Base-by-base conservation (phyloP, 257 asterid genomes). In the Capsicum pubescens region DNA sequence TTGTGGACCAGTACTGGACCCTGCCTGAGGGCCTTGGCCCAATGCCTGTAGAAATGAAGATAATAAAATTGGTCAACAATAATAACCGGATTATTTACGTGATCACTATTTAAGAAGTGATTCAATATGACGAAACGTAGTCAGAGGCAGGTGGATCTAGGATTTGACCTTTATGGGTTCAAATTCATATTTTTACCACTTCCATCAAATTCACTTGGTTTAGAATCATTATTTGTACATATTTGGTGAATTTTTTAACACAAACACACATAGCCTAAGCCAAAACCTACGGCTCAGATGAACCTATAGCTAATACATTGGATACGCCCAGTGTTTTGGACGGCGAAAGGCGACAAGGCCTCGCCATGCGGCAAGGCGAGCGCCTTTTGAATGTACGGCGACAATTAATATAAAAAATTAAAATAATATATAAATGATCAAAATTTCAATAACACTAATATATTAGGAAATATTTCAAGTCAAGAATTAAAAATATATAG, bases 1-100 rank as follows among this genome's bases (percentile, higher is more conserved):
- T 86, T 90, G 95, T 71, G 90, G 88, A 79, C 91, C 91, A 32
- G 87, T 84, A 85, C 91, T 91, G 39, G 89, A 56, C 72, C 93
- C 95, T 69, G 88, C 91, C 91, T 92, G 94, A 81, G 91, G 84
- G 89, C 85, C 88, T 17, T 81, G 85, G 84, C 83, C 83, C 57
- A 87, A 84, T 54, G 90, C 86, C 98, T 96, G 93, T 90, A 87
- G 86, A 71, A 56, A 79, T 87, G 80, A 74, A 87, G 85, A 84
- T 21, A 60, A 76, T 57, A 76, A 68, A 83, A 80, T 26, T 14
- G 60, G 64, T 77, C 14, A 21, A 35, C 8, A 26, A 54, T 77
- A 77, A 52, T 21, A 54, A 14, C 32, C n/a, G 54, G 46, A 26
- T 52, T 7, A 77, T 54, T 15, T 26, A 14, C 21, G 54, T 77